A percentile compares a stretch with the other conserved stretches of the same genome.
Conservation (phyloP, 306 rosid species). For the Phaseolus lunatus region DNA sequence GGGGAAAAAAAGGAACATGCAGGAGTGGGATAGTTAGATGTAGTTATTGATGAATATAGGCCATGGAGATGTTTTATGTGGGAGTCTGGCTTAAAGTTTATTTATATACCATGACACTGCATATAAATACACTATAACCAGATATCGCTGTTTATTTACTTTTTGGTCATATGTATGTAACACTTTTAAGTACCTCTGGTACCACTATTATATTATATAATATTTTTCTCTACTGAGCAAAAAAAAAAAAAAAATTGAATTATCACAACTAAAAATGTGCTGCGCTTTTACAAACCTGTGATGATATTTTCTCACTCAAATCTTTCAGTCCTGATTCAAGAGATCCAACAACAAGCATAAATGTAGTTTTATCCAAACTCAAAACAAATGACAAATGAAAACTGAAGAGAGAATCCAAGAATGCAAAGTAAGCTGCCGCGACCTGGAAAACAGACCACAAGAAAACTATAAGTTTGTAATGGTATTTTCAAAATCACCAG, state of each 20-base stretch:
- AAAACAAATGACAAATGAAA: constrained; percentile 70
- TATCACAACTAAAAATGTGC: background rate
- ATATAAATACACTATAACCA: too few relatives aligned
- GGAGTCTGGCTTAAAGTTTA: too few relatives aligned
- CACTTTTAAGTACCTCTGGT: too few relatives aligned
- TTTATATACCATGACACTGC: too few relatives aligned
- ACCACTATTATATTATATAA: too few relatives aligned
- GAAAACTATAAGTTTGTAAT: background rate
- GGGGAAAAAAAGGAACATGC: too few relatives aligned
- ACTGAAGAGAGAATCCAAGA: constrained; percentile 79
- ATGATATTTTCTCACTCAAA: constrained; percentile 73
- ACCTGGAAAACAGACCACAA: constrained; percentile 62
- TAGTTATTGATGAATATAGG: too few relatives aligned
- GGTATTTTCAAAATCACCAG: background rate
- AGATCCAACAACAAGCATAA: constrained; percentile 75
- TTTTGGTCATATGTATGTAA: too few relatives aligned
- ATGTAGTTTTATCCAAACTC: constrained; percentile 70
- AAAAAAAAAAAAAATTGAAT: background rate
- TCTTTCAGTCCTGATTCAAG: constrained; percentile 95
- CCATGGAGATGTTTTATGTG: too few relatives aligned
- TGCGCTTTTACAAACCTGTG: constrained; percentile 66
- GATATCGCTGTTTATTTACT: too few relatives aligned
- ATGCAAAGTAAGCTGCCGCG: constrained; percentile 77
- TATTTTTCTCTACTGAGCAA: too few relatives aligned
- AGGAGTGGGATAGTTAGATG: too few relatives aligned